Base-by-base conservation (phyloP, 306 rosid genomes). In the Cucumis melo region DNA sequence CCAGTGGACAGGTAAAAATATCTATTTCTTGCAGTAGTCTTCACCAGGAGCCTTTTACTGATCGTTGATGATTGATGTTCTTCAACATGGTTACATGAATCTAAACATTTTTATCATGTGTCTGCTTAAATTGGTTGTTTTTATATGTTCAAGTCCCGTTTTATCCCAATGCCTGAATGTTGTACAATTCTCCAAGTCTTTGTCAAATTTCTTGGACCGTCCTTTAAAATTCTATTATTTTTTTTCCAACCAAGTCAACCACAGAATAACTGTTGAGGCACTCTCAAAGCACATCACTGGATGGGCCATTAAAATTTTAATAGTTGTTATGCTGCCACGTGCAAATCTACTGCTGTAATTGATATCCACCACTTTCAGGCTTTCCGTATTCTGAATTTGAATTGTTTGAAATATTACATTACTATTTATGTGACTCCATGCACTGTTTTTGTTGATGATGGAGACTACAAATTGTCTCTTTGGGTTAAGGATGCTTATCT, bases 1-100 rank as follows among this genome's bases (percentile, higher is more conserved):
- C 67, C 73, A 75, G 73, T 56, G 84, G 84, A 81, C 87, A 90
- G 99, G 99, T 94, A 88, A 78, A 38, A 53, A 8, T 8, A 66
- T 64, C 65, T 57, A 21, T 74, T 74, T 57, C 32, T 23, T 74
- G 32, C 0, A 21, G 29, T 20, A 21, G 8, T 75, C 54, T 74
- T 8, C 23, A 21, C 4, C 21, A 41, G 39, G 67, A 56, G 6
- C 56, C 67, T 39, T 56, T 53, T 53, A 55, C 51, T 34, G 48
- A 48, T 44, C 6, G 6, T 27, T 27, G 1, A 27, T 27, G 29
- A 27, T 27, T 27, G 29, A 1, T 72, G 62, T 19, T 51, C 21
- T 15, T 72, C 9, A 72, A 27, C n/a, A 27, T 16, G 38, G 60
- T 73, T 17, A 51, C 13, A 21, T 29, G 27, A 53, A 17, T 73